Conservation (phyloP, 495 filamentous ascomycete species). For the Tuber magnatum region DNA sequence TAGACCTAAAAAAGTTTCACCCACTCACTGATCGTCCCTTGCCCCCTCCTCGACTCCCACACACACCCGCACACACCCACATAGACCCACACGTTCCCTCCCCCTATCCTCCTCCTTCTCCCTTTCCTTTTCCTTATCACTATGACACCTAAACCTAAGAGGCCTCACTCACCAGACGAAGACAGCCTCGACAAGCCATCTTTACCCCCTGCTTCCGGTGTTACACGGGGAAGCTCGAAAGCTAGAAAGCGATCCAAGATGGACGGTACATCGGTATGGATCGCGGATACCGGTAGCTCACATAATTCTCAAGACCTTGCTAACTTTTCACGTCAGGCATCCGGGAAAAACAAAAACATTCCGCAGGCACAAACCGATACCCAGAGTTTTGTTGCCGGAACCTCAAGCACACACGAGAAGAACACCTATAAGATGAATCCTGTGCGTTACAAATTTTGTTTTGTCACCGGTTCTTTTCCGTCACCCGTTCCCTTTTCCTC, state of each 20-base stretch:
- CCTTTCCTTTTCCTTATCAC: background rate
- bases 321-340: background rate
- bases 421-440: background rate
- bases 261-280: background rate
- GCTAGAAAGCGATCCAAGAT: background rate
- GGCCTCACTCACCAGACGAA: conserved; percentile 1
- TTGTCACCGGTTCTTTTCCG: background rate
- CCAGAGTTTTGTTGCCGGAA: background rate
- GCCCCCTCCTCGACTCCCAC: background rate
- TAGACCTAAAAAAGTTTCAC: background rate
- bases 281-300: background rate
- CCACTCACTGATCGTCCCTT: background rate
- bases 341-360: background rate
- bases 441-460: background rate
- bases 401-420: background rate
- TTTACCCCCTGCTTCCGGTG: background rate
- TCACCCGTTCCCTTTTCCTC: background rate
- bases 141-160: conserved; percentile 4
- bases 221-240: background rate
- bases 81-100: background rate
- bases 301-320: background rate
- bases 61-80: background rate
- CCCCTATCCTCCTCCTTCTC: background rate
- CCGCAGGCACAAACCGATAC: background rate
- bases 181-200: conserved; percentile 4